A percentile compares a stretch with the other conserved stretches of the same genome.
These are phyloP conservation scores for Aurifilum marmelostoma DNA, from an alignment of 2,329 filamentous ascomycete genomes.

Conservation along the genomic window DNA sequence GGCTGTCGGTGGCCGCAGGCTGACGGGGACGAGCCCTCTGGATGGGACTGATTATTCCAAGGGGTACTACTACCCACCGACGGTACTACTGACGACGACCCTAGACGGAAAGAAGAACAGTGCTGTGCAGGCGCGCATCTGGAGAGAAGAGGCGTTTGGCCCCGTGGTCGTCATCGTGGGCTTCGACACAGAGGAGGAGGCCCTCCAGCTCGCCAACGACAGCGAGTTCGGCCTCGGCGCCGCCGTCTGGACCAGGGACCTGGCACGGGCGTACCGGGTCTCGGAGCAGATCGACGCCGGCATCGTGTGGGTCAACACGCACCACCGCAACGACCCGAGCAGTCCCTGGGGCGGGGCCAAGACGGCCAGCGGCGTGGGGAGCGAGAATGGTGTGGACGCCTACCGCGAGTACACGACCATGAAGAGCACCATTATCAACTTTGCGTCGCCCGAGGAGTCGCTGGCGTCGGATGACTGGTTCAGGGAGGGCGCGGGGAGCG, in stretches of 20 bases:
- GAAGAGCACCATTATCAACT: slow-evolving; percentile 73
- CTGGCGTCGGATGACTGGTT: slow-evolving; percentile 69
- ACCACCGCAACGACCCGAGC: slow-evolving; percentile 73
- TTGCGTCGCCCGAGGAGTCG: slow-evolving; percentile 58
- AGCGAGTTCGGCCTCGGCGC: slow-evolving; percentile 78
- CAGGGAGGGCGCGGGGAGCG: slow-evolving; percentile 56
- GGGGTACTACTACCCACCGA: slow-evolving; percentile 80
- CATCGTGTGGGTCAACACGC: slow-evolving; percentile 60
- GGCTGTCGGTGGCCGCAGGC: slow-evolving; percentile 51
- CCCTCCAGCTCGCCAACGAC: slow-evolving; percentile 71
- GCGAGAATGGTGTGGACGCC: slow-evolving; percentile 71
- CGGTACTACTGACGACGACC: slow-evolving; percentile 58
- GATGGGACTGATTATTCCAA: slow-evolving; percentile 56
- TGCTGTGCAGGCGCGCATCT: slow-evolving; percentile 72
- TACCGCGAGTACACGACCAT: slow-evolving; percentile 61
- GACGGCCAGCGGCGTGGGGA: slow-evolving; percentile 66
- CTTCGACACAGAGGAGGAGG: slow-evolving; percentile 75
- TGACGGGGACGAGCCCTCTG: slow-evolving; percentile 51
- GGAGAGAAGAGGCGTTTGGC: slow-evolving; percentile 82
- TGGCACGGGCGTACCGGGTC: slow-evolving; percentile 74
- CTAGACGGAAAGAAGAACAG: slow-evolving; percentile 52
- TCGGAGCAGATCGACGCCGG: slow-evolving; percentile 72
- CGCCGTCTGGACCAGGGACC: slow-evolving; percentile 74
- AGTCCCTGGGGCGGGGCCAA: slow-evolving; percentile 71
- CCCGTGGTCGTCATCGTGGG: slow-evolving; percentile 76